Evolutionary conservation across 345 rosid species (phyloP).

Genomic region (Geranium rotundifolium): DNA sequence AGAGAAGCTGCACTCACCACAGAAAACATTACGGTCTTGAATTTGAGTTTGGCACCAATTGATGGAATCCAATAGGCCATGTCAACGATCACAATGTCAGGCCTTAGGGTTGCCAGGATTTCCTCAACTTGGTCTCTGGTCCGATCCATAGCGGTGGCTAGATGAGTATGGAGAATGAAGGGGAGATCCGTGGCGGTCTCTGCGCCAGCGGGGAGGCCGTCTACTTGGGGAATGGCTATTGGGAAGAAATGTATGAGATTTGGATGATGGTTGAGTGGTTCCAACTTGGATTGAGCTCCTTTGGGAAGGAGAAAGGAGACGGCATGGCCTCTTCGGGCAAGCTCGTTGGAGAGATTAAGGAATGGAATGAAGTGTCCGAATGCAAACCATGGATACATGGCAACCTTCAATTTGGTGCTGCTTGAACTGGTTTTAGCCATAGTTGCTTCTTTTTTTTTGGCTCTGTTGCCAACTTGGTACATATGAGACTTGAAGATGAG

Average conservation of each 20-base stretch:
- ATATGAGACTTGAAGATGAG: too few relatives aligned
- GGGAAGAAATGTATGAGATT: background rate
- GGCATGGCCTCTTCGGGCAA: conserved; percentile 21
- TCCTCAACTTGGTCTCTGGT: conserved; percentile 12
- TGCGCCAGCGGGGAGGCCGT: conserved; percentile 23
- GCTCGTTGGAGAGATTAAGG: too few relatives aligned
- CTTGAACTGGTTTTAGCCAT: too few relatives aligned
- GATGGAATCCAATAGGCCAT: too few relatives aligned
- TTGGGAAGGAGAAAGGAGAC: conserved; percentile 25
- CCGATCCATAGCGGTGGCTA: conserved; percentile 2
- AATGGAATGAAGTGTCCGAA: conserved; percentile 17
- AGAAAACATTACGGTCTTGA: too few relatives aligned
- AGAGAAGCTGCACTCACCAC: too few relatives aligned
- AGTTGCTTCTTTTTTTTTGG: too few relatives aligned
- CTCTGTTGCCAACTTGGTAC: too few relatives aligned
- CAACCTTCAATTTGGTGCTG: conserved; percentile 12
- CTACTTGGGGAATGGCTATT: background rate
- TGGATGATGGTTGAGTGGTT: conserved; percentile 1
- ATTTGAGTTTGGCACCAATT: too few relatives aligned
- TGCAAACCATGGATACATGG: conserved; percentile 29
- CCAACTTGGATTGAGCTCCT: conserved; percentile 8
- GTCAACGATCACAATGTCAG: too few relatives aligned
- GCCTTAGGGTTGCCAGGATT: too few relatives aligned
- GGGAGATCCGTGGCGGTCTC: conserved; percentile 22
- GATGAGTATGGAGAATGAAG: background rate